Evolutionary conservation across 352 stramenopile species (phyloP).

Genomic region (Phytophthora crassamura): DNA sequence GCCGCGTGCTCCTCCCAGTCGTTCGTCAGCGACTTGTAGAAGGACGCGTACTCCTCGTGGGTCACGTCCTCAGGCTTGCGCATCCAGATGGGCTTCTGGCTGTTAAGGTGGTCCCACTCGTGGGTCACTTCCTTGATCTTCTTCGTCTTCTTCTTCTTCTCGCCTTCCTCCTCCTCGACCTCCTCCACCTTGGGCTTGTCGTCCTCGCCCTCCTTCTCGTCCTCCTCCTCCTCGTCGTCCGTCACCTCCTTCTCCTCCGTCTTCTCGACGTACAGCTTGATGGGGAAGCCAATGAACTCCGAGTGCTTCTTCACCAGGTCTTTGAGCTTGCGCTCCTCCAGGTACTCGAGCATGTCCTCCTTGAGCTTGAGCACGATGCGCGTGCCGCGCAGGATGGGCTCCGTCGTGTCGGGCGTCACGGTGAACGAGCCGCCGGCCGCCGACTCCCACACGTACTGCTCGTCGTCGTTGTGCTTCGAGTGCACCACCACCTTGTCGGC

Average conservation of each 20-base stretch:
- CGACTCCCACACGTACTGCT: constrained; percentile 98
- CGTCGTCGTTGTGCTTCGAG: constrained; percentile 99
- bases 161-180: constrained; percentile 95
- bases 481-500: constrained; percentile 98
- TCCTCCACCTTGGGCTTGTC: constrained; percentile 98
- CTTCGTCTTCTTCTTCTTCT: constrained; percentile 99
- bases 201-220: constrained; percentile 94
- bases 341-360: constrained; percentile 99
- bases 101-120: constrained; percentile 99
- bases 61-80: constrained; percentile 99
- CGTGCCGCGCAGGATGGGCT: constrained; percentile 92
- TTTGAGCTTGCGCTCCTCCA: constrained; percentile 98
- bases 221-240: constrained; percentile 99
- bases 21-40: constrained; percentile 99
- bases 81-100: constrained; percentile 99
- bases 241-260: constrained; percentile 99
- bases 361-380: constrained; percentile 98
- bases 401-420: constrained; percentile 90
- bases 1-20: constrained; percentile 98
- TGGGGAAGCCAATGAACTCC: constrained; percentile 99
- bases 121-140: constrained; percentile 98
- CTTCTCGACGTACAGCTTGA: constrained; percentile 99
- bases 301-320: constrained; percentile 99
- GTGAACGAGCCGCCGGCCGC: constrained; percentile 98
- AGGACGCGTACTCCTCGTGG: constrained; percentile 99